phyloP scores from a whole-genome alignment of 2,329 filamentous ascomycete species.

The Aspergillus tanneri region DNA sequence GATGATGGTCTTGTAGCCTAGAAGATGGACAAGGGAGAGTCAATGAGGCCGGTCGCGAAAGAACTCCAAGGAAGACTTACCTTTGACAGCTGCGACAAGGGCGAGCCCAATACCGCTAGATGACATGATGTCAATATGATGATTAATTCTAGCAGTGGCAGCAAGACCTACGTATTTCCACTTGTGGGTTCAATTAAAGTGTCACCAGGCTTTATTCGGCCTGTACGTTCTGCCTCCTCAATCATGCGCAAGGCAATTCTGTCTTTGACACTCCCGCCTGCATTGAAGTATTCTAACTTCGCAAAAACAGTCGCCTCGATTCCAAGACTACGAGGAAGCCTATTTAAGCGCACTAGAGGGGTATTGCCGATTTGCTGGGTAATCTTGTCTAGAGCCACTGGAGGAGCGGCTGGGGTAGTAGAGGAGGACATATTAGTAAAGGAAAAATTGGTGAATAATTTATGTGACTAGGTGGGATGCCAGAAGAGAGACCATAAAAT shows the following conservation, averaged over 20 bases:
- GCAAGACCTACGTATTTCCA: constrained; percentile 71
- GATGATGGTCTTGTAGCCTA: constrained; percentile 92
- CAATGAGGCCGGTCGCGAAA: too few relatives aligned
- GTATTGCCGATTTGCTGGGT: constrained; percentile 92
- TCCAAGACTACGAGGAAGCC: constrained; percentile 84
- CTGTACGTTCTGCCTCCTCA: constrained; percentile 85
- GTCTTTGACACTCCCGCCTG: constrained; percentile 91
- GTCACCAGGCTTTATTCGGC: constrained; percentile 94
- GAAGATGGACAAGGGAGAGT: constrained; percentile 1
- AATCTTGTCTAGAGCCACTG: constrained; percentile 63
- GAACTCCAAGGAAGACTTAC: constrained; percentile 19
- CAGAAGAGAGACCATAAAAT: too few relatives aligned
- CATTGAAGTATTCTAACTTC: constrained; percentile 91
- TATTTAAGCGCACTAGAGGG: constrained; percentile 90
- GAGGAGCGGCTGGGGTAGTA: constrained; percentile 53
- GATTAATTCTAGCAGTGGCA: neutral
- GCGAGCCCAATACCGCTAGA: constrained; percentile 81
- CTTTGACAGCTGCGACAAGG: constrained; percentile 91
- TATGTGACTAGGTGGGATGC: neutral
- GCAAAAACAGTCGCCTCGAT: constrained; percentile 87
- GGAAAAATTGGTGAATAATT: neutral
- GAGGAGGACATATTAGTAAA: constrained; percentile 46
- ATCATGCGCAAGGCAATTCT: constrained; percentile 96
- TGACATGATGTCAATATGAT: neutral
- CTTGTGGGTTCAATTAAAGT: constrained; percentile 97